Evolutionary conservation across 108 stramenopile genomes (phyloP), one percentile per base, ranked within the genome.

Genomic region (Fragilariopsis cylindrus): DNA sequence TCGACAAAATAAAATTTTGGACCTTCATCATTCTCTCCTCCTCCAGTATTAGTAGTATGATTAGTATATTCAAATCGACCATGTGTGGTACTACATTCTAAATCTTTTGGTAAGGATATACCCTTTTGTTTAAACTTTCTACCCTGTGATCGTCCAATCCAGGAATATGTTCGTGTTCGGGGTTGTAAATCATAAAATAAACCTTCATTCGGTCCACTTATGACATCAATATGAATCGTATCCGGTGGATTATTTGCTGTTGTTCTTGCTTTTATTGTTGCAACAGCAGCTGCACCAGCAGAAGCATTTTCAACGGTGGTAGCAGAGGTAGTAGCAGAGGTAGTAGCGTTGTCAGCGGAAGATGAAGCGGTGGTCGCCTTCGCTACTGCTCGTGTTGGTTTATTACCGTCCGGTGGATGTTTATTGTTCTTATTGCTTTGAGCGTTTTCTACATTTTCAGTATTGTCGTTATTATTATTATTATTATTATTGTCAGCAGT

Each of bases 21-120:
- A 13, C 54, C n/a, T n/a, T n/a, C n/a, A n/a, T n/a, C n/a, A n/a
- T n/a, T n/a, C n/a, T n/a, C n/a, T n/a, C n/a, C 30, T 30, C 2
- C 30, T 30, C 30, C 30, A 30, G 30, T n/a, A n/a, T n/a, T n/a
- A n/a, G n/a, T 30, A 30, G 30, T 30, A 30, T n/a, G n/a, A n/a
- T 30, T 30, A 6, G 45, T 58, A 8, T 48, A 50, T 41, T 82
- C 71, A 73, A 95, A 90, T 52, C 86, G 88, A 4, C 90, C 94
- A 80, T 95, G 94, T 5, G 91, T 88, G 2, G 94, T 95, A 15
- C 87, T 88, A 5, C 92, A 89, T 71, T 95, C 94, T 74, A 82
- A 76, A 79, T 95, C 94, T 57, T 86, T 82, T 44, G 74, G 69
- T 1, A 95, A 73, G 0, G 84, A 84, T 13, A 95, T 85, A 1